Conservation (phyloP, 1,284 basidiomycete species). For the Puccinia novopanici region DNA sequence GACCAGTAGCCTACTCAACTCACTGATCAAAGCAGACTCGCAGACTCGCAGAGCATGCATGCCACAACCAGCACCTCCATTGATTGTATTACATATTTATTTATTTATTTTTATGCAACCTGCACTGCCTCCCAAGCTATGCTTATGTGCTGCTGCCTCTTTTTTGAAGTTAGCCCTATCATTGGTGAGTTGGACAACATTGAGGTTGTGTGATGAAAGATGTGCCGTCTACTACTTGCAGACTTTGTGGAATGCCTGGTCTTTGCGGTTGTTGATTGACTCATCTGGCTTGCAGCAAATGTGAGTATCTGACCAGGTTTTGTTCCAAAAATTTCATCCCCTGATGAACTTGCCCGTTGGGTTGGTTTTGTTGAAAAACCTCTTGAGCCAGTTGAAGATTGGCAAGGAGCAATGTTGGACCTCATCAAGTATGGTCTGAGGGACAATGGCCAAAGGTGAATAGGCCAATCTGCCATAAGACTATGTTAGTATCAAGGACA, state of each 20-base stretch:
- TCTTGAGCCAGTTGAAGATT: too few species aligned
- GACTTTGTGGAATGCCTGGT: constrained; percentile 82
- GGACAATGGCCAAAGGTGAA: constrained; percentile 69
- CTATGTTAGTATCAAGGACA: constrained; percentile 92
- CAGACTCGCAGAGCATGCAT: too few species aligned
- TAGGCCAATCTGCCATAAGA: constrained; percentile 85
- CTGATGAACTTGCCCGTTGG: constrained; percentile 64
- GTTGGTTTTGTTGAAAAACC: constrained; percentile 72
- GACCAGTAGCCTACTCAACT: too few species aligned
- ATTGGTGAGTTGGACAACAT: constrained; percentile 80
- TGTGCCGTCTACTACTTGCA: constrained; percentile 81
- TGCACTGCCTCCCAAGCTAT: too few species aligned
- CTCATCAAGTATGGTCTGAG: constrained; percentile 95
- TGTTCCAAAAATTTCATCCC: constrained; percentile 52
- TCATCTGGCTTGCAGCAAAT: constrained; percentile 73
- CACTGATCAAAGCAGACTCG: too few species aligned
- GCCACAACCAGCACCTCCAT: too few species aligned
- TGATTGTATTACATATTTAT: too few species aligned
- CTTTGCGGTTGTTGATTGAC: constrained; percentile 86
- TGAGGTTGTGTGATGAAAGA: constrained; percentile 61
- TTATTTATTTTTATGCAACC: too few species aligned
- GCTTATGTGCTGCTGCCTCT: constrained; percentile 72
- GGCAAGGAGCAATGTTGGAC: constrained; percentile 88
- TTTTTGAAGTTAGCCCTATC: constrained; percentile 81
- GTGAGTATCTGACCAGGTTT: constrained; percentile 69